Percentiles rank a stretch among this genome's conserved stretches.
phyloP scores from a whole-genome alignment of 108 stramenopile genomes.

The Fragilariopsis cylindrus region DNA sequence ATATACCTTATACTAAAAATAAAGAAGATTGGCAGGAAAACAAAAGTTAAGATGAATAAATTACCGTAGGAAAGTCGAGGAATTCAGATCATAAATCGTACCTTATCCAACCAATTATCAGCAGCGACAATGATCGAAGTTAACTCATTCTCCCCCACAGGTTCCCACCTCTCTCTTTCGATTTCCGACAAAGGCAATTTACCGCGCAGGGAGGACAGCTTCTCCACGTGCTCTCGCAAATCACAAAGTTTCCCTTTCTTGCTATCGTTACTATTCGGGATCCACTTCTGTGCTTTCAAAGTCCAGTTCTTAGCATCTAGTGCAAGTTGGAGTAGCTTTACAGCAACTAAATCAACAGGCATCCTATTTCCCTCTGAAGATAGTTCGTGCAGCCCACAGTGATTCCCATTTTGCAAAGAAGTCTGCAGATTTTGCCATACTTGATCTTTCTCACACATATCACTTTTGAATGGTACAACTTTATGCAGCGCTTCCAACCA shows the following conservation, averaged over 20 bases:
- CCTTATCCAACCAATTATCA: constrained; percentile 68
- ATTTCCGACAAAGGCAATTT: constrained; percentile 42
- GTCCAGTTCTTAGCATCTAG: constrained; percentile 77
- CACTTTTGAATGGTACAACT: constrained; percentile 39
- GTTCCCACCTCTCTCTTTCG: constrained; percentile 52
- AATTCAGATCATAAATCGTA: constrained; percentile 15
- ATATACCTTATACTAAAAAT: constrained; percentile 49
- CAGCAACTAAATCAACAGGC: constrained; percentile 65
- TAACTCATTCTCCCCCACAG: constrained; percentile 64
- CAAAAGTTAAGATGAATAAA: not conserved
- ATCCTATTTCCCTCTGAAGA: constrained; percentile 72
- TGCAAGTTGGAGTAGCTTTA: constrained; percentile 76
- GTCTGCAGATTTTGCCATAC: constrained; percentile 56
- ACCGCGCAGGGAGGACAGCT: constrained; percentile 57
- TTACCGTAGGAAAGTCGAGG: not conserved
- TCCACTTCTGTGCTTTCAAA: constrained; percentile 67
- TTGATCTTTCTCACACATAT: constrained; percentile 25
- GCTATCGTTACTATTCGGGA: constrained; percentile 37
- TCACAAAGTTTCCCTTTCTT: constrained; percentile 78
- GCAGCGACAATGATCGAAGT: constrained; percentile 54
- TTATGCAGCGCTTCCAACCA: constrained; percentile 62
- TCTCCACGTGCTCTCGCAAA: constrained; percentile 65
- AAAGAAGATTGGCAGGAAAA: constrained; percentile 3
- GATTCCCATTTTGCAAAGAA: constrained; percentile 45
- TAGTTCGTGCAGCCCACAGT: constrained; percentile 48